Conservation (phyloP, 2,329 filamentous ascomycete species). For the Aschersonia sp. region DNA sequence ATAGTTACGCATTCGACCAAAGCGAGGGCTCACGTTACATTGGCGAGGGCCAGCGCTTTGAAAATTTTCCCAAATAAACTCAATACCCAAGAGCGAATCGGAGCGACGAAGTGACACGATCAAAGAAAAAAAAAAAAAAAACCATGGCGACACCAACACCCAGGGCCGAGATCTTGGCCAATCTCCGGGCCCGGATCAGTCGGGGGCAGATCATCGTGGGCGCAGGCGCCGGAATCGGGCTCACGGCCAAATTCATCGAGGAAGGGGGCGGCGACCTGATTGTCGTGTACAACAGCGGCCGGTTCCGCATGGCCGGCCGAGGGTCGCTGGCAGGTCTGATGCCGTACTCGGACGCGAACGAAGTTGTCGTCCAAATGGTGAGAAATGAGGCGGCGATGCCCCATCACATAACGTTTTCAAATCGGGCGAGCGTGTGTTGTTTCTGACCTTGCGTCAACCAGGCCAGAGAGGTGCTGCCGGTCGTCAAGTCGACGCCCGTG, state of each 20-base stretch:
- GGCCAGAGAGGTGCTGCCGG: slow-evolving; percentile 50
- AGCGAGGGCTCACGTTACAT: too few relatives aligned
- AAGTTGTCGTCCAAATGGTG: slow-evolving; percentile 55
- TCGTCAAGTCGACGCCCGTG: slow-evolving; percentile 49
- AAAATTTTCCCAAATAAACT: too few relatives aligned
- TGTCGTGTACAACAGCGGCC: slow-evolving; percentile 58
- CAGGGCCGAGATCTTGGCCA: slow-evolving; percentile 38
- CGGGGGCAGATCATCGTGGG: slow-evolving; percentile 47
- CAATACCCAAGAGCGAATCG: too few relatives aligned
- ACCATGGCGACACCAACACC: slow-evolving; percentile 42
- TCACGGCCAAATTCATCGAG: slow-evolving; percentile 58
- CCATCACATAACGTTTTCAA: background rate
- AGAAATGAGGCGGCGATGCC: background rate
- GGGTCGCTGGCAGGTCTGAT: slow-evolving; percentile 56
- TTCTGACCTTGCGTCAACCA: slow-evolving; percentile 9
- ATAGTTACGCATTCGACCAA: too few relatives aligned
- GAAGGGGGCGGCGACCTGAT: slow-evolving; percentile 54
- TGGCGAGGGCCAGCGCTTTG: too few relatives aligned
- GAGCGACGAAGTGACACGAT: background rate
- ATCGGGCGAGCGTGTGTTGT: background rate
- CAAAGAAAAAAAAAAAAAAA: background rate
- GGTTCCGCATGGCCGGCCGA: slow-evolving; percentile 58
- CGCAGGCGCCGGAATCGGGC: slow-evolving; percentile 55
- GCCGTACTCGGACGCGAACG: slow-evolving; percentile 58
- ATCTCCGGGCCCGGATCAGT: slow-evolving; percentile 37